phyloP scores from a whole-genome alignment of 2,329 filamentous ascomycete species.

The Epichloe uncinata region DNA sequence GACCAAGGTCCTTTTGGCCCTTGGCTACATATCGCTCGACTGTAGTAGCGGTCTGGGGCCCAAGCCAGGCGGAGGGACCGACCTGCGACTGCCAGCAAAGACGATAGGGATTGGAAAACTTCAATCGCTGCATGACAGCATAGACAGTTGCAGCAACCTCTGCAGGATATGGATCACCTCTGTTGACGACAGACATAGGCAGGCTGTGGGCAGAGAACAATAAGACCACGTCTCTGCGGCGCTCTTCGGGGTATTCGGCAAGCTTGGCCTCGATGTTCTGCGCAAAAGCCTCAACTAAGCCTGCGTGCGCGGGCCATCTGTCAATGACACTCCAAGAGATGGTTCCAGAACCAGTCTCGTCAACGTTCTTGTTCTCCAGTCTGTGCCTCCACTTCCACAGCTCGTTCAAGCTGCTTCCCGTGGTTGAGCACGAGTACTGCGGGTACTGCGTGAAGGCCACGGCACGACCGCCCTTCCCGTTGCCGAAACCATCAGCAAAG shows the following conservation, averaged over 20 bases:
- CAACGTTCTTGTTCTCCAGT: conserved; percentile 61
- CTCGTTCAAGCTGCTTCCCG: conserved; percentile 90
- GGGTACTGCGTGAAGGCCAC: conserved; percentile 98
- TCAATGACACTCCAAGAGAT: conserved; percentile 98
- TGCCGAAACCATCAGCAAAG: conserved; percentile 79
- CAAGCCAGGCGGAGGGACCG: conserved; percentile 87
- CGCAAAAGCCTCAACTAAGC: conserved; percentile 83
- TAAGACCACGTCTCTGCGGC: conserved; percentile 66
- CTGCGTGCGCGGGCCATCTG: conserved; percentile 85
- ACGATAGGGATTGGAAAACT: conserved; percentile 80
- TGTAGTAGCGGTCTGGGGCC: conserved; percentile 79
- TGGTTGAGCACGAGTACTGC: conserved; percentile 96
- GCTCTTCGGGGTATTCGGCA: conserved; percentile 68
- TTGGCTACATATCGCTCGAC: conserved; percentile 83
- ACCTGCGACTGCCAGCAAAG: conserved; percentile 98
- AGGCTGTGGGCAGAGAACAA: conserved; percentile 93
- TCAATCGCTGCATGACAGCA: conserved; percentile 86
- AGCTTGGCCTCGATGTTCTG: conserved; percentile 82
- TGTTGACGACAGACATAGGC: conserved; percentile 94
- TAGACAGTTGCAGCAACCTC: conserved; percentile 94
- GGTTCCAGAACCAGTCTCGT: conserved; percentile 43
- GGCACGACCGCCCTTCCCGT: conserved; percentile 78
- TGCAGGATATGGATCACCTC: conserved; percentile 86
- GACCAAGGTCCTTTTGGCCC: conserved; percentile 78
- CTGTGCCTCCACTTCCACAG: conserved; percentile 93